Conservation (phyloP, 805 yeast species). For the Nakazawaea pomicola region DNA sequence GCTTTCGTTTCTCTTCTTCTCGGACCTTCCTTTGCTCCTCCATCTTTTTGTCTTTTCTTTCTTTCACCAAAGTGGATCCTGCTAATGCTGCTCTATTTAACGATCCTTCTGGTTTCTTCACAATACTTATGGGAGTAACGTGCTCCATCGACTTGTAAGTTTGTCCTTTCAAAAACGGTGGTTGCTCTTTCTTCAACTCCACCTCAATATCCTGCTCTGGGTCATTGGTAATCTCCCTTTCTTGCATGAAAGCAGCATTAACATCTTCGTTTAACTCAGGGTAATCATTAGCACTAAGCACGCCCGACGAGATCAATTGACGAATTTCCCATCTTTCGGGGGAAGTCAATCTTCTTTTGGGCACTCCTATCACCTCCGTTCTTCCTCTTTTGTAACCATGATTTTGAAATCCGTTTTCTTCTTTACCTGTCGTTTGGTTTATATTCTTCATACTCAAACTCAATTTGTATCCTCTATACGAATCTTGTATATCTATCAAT, state of each 20-base stretch:
- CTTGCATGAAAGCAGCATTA: slow-evolving; percentile 25
- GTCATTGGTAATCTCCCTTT: slow-evolving; percentile 15
- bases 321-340: slow-evolving; percentile 90
- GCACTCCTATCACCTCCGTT: neutral
- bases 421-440: slow-evolving; percentile 64
- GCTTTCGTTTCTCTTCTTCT: slow-evolving; percentile 30
- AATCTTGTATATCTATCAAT: slow-evolving; percentile 35
- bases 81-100: slow-evolving; percentile 67
- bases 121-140: slow-evolving; percentile 50
- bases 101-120: slow-evolving; percentile 75
- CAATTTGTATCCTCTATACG: slow-evolving; percentile 35
- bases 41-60: slow-evolving; percentile 54
- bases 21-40: slow-evolving; percentile 45
- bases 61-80: slow-evolving; percentile 66
- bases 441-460: slow-evolving; percentile 65
- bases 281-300: slow-evolving; percentile 57
- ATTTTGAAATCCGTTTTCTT: slow-evolving; percentile 13
- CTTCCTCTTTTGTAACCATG: slow-evolving; percentile 7
- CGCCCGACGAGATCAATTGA: slow-evolving; percentile 80
- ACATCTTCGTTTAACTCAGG: slow-evolving; percentile 46
- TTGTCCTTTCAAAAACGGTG: slow-evolving; percentile 65
- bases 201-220: slow-evolving; percentile 50
- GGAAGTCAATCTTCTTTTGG: slow-evolving; percentile 52
- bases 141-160: slow-evolving; percentile 30
- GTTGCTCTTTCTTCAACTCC: slow-evolving; percentile 64